A percentile compares a stretch with the other conserved stretches of the same genome.
Evolutionary conservation across 2,329 filamentous ascomycete genomes (phyloP).

Genomic region (Ceratocystis smalleyi): DNA sequence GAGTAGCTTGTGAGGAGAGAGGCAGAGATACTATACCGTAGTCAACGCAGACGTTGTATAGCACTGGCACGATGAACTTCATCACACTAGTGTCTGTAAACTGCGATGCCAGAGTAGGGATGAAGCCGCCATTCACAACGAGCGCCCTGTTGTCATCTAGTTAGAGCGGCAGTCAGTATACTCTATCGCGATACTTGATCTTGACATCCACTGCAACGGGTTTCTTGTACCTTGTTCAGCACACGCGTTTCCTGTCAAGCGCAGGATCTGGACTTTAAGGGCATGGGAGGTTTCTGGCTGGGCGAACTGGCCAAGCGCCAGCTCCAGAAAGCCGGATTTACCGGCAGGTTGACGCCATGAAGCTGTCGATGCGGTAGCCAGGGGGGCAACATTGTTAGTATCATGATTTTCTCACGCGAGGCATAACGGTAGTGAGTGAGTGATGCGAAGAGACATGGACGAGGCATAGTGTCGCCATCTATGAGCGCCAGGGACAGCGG

Average conservation of each 20-base stretch:
- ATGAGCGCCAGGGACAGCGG: neutral
- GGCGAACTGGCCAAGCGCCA: slow-evolving; percentile 1
- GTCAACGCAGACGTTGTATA: slow-evolving; percentile 48
- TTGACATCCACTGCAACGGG: neutral
- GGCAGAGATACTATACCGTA: slow-evolving; percentile 34
- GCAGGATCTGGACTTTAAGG: slow-evolving; percentile 11
- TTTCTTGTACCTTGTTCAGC: slow-evolving; percentile 11
- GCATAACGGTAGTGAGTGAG: neutral
- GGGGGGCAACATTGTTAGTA: neutral
- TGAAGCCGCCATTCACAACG: slow-evolving; percentile 34
- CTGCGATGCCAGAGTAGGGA: slow-evolving; percentile 34
- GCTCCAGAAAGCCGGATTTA: slow-evolving; percentile 4
- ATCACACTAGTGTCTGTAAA: slow-evolving; percentile 34
- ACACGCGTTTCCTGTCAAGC: slow-evolving; percentile 16
- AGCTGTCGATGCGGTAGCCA: neutral
- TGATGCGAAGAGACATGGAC: neutral
- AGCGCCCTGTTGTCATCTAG: slow-evolving; percentile 43
- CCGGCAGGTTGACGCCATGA: slow-evolving; percentile 15
- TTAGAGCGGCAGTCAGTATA: neutral
- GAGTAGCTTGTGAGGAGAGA: neutral
- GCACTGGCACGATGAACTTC: slow-evolving; percentile 40
- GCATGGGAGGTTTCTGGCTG: neutral
- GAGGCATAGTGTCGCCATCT: neutral
- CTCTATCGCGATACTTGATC: neutral
- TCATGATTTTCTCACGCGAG: neutral